phyloP scores from a whole-genome alignment of 2,329 filamentous ascomycete genomes.

The Geosmithia flava region DNA sequence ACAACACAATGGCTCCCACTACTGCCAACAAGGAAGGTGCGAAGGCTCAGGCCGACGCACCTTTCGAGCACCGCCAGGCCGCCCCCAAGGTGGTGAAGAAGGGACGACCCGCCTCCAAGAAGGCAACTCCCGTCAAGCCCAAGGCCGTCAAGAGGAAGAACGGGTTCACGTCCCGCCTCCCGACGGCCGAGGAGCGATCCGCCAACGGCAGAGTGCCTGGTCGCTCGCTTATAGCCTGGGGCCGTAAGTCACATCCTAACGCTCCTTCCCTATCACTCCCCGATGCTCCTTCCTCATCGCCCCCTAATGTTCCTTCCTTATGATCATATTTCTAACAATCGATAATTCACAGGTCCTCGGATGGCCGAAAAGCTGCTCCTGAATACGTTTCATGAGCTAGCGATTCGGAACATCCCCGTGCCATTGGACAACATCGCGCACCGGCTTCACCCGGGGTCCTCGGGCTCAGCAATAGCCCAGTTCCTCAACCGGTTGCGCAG shows the following conservation, averaged over 20 bases:
- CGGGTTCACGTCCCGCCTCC: constrained; percentile 10
- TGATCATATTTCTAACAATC: neutral
- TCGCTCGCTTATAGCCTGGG: constrained; percentile 28
- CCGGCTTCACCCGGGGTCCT: constrained; percentile 25
- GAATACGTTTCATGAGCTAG: constrained; percentile 25
- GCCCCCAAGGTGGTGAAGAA: too few relatives aligned
- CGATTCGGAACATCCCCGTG: constrained; percentile 15
- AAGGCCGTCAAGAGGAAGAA: neutral
- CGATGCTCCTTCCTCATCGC: too few relatives aligned
- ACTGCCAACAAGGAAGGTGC: too few relatives aligned
- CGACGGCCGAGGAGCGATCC: constrained; percentile 11
- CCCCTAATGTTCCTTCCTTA: too few relatives aligned
- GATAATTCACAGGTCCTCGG: constrained; percentile 20
- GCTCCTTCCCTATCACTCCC: too few relatives aligned
- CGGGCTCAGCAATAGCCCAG: constrained; percentile 23
- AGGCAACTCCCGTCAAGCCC: too few relatives aligned
- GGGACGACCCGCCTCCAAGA: too few relatives aligned
- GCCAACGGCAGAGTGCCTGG: constrained; percentile 17
- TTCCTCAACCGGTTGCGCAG: constrained; percentile 21
- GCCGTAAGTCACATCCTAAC: constrained; percentile 18
- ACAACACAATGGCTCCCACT: too few relatives aligned
- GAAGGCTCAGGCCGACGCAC: too few relatives aligned
- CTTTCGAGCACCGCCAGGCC: too few relatives aligned
- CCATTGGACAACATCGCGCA: constrained; percentile 28
- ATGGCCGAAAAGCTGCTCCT: constrained; percentile 33